Percentiles rank a stretch among this genome's conserved stretches.
Evolutionary conservation across 2,329 filamentous ascomycete species (phyloP).

Genomic region (Trichophyton equinum): DNA sequence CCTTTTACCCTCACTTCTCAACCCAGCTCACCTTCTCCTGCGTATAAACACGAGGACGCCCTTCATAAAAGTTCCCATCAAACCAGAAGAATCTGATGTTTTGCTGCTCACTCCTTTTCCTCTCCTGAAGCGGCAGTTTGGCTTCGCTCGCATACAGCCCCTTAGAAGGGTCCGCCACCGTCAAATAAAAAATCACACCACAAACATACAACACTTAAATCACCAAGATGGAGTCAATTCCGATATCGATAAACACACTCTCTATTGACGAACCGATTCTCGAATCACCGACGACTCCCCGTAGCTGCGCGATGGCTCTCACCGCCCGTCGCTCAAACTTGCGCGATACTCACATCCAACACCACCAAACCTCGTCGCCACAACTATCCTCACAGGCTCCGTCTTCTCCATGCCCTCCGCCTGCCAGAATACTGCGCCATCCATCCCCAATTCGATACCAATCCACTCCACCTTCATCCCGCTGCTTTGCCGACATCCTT

Average conservation of each 20-base stretch:
- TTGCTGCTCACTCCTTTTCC: neutral
- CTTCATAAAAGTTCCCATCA: neutral
- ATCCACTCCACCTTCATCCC: slow-evolving; percentile 12
- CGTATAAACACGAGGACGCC: neutral
- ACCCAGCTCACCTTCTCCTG: neutral
- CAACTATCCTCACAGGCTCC: neutral
- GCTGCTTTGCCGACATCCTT: slow-evolving; percentile 3
- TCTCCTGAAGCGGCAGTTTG: neutral
- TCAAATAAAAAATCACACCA: neutral
- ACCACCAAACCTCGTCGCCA: slow-evolving; percentile 3
- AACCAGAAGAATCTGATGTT: neutral
- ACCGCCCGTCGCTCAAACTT: neutral
- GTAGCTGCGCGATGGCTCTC: neutral
- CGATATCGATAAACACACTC: neutral
- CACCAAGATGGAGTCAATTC: neutral
- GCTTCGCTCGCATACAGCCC: neutral
- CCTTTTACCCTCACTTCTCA: neutral
- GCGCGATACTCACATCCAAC: neutral
- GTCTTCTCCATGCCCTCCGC: slow-evolving; percentile 5
- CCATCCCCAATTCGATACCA: slow-evolving; percentile 8
- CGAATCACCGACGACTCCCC: neutral
- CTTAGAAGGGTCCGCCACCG: neutral
- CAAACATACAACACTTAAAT: neutral
- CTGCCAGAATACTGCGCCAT: slow-evolving; percentile 9
- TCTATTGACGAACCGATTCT: neutral